These are phyloP conservation scores for Hortiboletus flavorubellus DNA, from an alignment of 768 basidiomycete species.

Conservation along the genomic window DNA sequence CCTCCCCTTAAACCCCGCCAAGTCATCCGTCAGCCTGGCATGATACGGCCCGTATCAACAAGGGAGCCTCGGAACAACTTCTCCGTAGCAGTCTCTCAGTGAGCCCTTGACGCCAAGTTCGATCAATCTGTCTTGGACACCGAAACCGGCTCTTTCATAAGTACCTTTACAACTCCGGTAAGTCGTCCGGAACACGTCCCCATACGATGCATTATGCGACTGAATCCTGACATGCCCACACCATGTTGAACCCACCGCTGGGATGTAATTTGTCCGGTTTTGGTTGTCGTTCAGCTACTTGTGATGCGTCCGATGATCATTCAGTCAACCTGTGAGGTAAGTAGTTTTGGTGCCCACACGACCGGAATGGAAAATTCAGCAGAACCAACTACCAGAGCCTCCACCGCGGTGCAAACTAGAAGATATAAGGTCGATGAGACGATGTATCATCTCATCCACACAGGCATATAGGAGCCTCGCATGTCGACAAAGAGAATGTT, in stretches of 20 bases:
- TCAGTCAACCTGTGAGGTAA: neutral
- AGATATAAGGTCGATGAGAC: neutral
- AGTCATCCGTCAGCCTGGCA: too few relatives aligned
- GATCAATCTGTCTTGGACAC: too few relatives aligned
- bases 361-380: neutral
- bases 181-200: accelerated
- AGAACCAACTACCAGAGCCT: neutral
- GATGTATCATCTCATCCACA: neutral
- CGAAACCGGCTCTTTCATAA: too few relatives aligned
- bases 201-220: too few relatives aligned
- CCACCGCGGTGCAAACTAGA: neutral
- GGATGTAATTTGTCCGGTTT: neutral
- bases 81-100: too few relatives aligned
- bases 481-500: neutral
- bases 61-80: too few relatives aligned
- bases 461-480: neutral
- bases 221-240: neutral
- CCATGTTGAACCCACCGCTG: neutral
- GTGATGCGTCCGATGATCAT: neutral
- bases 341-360: neutral
- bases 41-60: too few relatives aligned
- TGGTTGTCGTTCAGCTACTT: neutral
- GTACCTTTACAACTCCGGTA: neutral
- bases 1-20: too few relatives aligned
- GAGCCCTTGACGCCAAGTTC: too few relatives aligned